Conservation (phyloP, 2,329 filamentous ascomycete species). For the Ceratocystis alfenasii region DNA sequence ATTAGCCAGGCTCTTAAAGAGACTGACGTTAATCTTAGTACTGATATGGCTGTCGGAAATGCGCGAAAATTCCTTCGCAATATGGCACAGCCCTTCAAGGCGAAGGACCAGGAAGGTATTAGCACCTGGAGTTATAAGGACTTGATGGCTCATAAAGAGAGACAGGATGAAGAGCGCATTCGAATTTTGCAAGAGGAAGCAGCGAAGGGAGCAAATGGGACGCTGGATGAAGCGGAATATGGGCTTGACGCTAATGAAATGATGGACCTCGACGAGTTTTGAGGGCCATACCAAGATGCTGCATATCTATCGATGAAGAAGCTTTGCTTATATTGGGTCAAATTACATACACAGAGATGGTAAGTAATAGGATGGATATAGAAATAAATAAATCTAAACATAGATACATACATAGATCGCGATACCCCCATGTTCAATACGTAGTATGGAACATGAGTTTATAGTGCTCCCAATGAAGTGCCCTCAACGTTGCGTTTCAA, state of each 20-base stretch:
- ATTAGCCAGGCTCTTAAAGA: slow-evolving; percentile 81
- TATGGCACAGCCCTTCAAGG: slow-evolving; percentile 83
- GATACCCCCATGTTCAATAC: neutral
- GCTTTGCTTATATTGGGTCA: neutral
- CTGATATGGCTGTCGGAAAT: slow-evolving; percentile 83
- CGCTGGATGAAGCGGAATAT: slow-evolving; percentile 34
- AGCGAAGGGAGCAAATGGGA: slow-evolving; percentile 23
- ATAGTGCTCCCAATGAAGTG: neutral
- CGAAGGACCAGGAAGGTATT: slow-evolving; percentile 78
- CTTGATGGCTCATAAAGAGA: slow-evolving; percentile 64
- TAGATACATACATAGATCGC: neutral
- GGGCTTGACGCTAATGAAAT: slow-evolving; percentile 43
- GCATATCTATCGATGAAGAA: too few relatives aligned
- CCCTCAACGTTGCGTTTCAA: slow-evolving; percentile 29
- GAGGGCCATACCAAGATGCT: neutral
- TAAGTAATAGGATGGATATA: neutral
- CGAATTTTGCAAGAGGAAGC: slow-evolving; percentile 44
- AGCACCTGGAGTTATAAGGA: slow-evolving; percentile 82
- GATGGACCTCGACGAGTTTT: slow-evolving; percentile 39
- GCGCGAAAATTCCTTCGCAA: slow-evolving; percentile 80
- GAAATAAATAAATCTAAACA: neutral
- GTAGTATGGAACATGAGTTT: neutral
- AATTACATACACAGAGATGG: neutral
- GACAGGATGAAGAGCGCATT: slow-evolving; percentile 57
- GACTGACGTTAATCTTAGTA: slow-evolving; percentile 78